Evolutionary conservation across 1,284 basidiomycete species (phyloP).

Genomic region (Serendipita sp.): DNA sequence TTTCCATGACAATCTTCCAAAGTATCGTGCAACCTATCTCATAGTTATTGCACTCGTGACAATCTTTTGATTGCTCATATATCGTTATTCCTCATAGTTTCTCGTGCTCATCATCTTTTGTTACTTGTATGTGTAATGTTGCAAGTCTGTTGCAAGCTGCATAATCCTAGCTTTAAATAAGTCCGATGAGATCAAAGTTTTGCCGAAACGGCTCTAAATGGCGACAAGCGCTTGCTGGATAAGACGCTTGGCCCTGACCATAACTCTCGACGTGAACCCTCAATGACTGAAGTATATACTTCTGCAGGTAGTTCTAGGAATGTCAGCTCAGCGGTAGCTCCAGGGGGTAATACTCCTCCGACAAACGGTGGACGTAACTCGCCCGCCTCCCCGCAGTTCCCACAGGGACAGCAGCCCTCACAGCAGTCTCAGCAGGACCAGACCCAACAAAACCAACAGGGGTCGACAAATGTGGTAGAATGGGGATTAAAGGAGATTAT

Average conservation of each 20-base stretch:
- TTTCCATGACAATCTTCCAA: background rate
- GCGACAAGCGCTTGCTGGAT: background rate
- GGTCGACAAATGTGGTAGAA: background rate
- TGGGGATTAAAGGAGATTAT: conserved; percentile 66
- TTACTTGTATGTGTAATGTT: no score
- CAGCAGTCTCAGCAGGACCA: no score
- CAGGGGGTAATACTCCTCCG: no score
- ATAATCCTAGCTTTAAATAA: background rate
- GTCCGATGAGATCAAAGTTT: background rate
- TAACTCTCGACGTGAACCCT: background rate
- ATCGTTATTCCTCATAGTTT: background rate
- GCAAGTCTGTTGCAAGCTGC: background rate
- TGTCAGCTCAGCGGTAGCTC: background rate
- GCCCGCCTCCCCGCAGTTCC: no score
- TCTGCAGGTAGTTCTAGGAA: background rate
- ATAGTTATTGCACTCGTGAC: conserved; percentile 2
- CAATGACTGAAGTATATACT: background rate
- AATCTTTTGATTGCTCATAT: background rate
- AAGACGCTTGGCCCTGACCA: background rate
- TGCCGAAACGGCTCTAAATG: background rate
- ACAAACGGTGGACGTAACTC: no score
- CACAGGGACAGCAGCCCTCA: no score
- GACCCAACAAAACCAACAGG: no score
- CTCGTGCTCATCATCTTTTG: background rate
- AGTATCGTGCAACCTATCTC: background rate